Percentiles rank a stretch among this genome's conserved stretches.
These are phyloP conservation scores for Oryza glumipatula DNA, from an alignment of 176 grass and related monocot species.

Conservation along the genomic window DNA sequence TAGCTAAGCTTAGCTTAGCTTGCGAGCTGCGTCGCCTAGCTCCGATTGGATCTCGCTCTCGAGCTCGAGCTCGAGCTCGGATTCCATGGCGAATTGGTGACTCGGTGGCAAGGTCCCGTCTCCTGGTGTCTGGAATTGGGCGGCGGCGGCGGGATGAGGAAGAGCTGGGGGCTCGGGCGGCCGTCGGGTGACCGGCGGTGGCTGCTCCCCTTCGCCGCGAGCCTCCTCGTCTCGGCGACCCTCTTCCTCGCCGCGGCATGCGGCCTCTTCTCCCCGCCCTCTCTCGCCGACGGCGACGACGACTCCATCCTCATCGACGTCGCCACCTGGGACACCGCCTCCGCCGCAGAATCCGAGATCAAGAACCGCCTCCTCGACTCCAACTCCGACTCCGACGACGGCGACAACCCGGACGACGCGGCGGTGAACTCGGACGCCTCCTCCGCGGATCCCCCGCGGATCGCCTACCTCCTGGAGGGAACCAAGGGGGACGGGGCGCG, in stretches of 20 bases:
- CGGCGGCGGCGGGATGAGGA: constrained; percentile 57
- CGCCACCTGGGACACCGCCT: constrained; percentile 41
- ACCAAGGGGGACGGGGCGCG: constrained; percentile 87
- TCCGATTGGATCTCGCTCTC: neutral
- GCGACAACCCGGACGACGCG: constrained; percentile 39
- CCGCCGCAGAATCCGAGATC: constrained; percentile 19
- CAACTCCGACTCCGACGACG: neutral
- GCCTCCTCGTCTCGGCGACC: constrained; percentile 64
- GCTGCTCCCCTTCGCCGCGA: constrained; percentile 82
- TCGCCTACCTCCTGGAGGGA: constrained; percentile 89
- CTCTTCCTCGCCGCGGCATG: constrained; percentile 67
- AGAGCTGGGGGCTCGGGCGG: constrained; percentile 59
- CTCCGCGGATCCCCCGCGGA: constrained; percentile 61
- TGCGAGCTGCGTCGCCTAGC: neutral
- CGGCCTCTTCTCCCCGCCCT: constrained; percentile 71
- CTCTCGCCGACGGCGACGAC: neutral
- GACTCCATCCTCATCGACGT: constrained; percentile 64
- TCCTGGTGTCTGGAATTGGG: too few species aligned
- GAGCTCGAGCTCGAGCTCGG: neutral
- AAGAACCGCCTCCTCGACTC: constrained; percentile 6
- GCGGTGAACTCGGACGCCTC: constrained; percentile 45
- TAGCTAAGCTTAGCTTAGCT: neutral
- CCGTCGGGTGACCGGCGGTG: constrained; percentile 77
- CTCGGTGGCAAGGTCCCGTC: neutral
- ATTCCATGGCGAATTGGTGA: neutral